A percentile compares a stretch with the other conserved stretches of the same genome.
Evolutionary conservation across 495 filamentous ascomycete species (phyloP).

Genomic region (Glonium stellatum): DNA sequence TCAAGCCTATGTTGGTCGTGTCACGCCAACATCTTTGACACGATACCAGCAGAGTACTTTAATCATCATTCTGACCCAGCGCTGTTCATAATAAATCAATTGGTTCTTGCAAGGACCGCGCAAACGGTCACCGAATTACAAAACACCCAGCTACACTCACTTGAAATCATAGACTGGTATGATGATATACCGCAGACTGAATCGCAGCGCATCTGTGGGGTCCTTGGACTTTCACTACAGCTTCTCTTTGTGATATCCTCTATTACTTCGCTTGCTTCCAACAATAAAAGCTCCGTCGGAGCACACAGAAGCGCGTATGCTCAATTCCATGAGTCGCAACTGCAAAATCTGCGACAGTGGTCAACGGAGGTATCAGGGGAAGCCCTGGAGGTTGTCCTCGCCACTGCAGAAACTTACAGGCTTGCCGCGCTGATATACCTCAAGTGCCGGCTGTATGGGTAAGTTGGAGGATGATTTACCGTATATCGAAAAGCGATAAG

Average conservation of each 20-base stretch:
- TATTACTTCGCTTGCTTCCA: conserved; percentile 17
- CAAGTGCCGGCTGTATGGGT: conserved; percentile 22
- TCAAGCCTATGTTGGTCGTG: conserved; percentile 20
- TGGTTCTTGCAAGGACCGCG: conserved; percentile 19
- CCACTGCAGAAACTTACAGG: conserved; percentile 18
- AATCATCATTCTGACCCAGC: conserved; percentile 14
- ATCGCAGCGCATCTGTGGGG: conserved; percentile 15
- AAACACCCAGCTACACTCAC: conserved; percentile 13
- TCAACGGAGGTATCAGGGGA: conserved; percentile 10
- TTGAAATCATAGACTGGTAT: conserved; percentile 20
- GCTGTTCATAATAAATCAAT: conserved; percentile 16
- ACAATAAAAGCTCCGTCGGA: conserved; percentile 5
- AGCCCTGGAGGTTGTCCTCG: conserved; percentile 11
- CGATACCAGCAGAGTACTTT: conserved; percentile 13
- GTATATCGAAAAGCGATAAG: no score
- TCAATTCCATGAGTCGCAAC: conserved; percentile 14
- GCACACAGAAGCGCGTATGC: conserved; percentile 16
- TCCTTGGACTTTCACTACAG: conserved; percentile 18
- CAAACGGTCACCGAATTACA: conserved; percentile 9
- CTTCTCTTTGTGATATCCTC: conserved; percentile 22
- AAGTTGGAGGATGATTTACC: neutral
- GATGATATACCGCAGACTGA: conserved; percentile 11
- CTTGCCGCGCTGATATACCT: conserved; percentile 19
- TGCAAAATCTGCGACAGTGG: conserved; percentile 18
- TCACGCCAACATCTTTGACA: conserved; percentile 22